Evolutionary conservation across 306 rosid genomes (phyloP).

Genomic region (Hylodesmum podocarpum): DNA sequence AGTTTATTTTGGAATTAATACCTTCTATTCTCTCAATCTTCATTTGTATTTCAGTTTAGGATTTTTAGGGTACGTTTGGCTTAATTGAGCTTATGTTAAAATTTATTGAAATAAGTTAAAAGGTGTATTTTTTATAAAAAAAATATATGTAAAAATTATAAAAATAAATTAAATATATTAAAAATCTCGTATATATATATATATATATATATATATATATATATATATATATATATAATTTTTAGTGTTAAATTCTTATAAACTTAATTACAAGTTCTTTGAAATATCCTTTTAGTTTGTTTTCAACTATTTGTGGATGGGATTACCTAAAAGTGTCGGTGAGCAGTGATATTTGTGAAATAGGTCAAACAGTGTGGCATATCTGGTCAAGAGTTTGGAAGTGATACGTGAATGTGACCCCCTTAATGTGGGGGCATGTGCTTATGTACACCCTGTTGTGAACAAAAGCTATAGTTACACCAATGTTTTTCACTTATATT

Average conservation of each 20-base stretch:
- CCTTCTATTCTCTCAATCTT: not conserved
- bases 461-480: not conserved
- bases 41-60: no score
- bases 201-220: no score
- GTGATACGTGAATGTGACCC: not conserved
- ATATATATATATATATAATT: no score
- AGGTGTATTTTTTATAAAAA: not conserved
- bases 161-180: no score
- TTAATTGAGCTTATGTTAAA: not conserved
- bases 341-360: slow-evolving; percentile 2
- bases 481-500: not conserved
- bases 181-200: no score
- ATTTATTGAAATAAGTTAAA: not conserved
- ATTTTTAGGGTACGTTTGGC: no score
- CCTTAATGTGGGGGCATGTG: slow-evolving; percentile 24
- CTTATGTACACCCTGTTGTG: slow-evolving; percentile 19
- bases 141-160: no score
- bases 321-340: slow-evolving; percentile 26
- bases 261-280: not conserved
- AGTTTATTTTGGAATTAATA: not conserved
- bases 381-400: slow-evolving; percentile 15
- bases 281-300: not conserved
- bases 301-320: not conserved
- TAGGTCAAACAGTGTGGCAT: slow-evolving; percentile 33
- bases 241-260: not conserved